Percentiles rank a stretch among this genome's conserved stretches.
Conservation (phyloP, 2,329 filamentous ascomycete species). For the Diaporthe batatas region DNA sequence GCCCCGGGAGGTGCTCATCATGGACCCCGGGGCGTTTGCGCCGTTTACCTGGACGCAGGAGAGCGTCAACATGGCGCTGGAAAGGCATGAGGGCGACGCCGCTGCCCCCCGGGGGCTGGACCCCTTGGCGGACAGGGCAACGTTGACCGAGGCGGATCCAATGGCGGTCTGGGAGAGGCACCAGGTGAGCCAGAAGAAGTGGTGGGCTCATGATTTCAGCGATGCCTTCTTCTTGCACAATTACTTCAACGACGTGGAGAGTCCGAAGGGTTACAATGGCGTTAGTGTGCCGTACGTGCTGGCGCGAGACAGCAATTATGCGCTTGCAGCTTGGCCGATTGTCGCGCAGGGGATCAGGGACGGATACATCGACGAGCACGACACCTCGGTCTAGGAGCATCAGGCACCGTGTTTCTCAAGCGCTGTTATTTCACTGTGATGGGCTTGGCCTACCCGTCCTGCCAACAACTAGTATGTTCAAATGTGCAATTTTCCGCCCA, state of each 20-base stretch:
- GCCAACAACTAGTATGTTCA: too few species aligned
- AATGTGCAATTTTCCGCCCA: too few species aligned
- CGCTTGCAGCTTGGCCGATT: slow-evolving; percentile 46
- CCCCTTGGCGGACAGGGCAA: not conserved
- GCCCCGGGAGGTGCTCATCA: slow-evolving; percentile 47
- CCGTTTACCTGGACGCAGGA: slow-evolving; percentile 45
- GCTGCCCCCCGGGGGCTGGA: not conserved
- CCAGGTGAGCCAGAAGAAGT: not conserved
- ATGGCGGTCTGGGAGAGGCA: not conserved
- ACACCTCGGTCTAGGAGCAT: not conserved
- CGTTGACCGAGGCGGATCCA: not conserved
- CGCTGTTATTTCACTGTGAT: too few species aligned
- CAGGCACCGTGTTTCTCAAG: too few species aligned
- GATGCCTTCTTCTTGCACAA: slow-evolving; percentile 43
- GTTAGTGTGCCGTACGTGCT: slow-evolving; percentile 29
- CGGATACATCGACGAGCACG: slow-evolving; percentile 33
- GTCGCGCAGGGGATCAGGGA: slow-evolving; percentile 42
- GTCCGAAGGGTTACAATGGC: slow-evolving; percentile 37
- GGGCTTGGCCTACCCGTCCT: too few species aligned
- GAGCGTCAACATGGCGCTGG: slow-evolving; percentile 4
- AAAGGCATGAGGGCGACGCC: slow-evolving; percentile 3
- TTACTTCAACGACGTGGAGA: slow-evolving; percentile 36
- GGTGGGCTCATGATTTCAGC: slow-evolving; percentile 38
- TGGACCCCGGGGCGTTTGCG: slow-evolving; percentile 46
- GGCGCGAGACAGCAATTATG: slow-evolving; percentile 37